Evolutionary conservation across 768 basidiomycete species (phyloP).

Genomic region (Chalciporus chontae): DNA sequence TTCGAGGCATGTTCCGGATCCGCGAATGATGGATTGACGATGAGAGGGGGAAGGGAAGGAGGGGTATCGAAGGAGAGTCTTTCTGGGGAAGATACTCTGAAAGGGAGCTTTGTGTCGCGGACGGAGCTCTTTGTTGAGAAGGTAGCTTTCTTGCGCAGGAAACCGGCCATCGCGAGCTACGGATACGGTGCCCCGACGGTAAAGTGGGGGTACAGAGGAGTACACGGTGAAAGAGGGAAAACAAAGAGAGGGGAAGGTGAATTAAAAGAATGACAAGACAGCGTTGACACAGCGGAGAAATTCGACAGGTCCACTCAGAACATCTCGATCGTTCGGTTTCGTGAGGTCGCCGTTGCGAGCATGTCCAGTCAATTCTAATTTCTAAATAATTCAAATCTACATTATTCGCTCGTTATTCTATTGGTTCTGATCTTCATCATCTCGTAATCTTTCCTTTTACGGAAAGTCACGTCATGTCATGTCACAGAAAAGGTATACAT

Average conservation of each 20-base stretch:
- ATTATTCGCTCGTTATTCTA: neutral
- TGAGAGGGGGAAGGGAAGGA: constrained; percentile 38
- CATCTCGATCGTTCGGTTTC: neutral
- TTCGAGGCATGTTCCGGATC: constrained; percentile 20
- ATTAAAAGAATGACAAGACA: constrained; percentile 10
- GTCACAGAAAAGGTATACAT: neutral
- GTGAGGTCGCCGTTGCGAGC: constrained; percentile 5
- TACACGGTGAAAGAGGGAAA: neutral
- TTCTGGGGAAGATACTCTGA: constrained; percentile 3
- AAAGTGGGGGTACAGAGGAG: neutral
- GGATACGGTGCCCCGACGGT: neutral
- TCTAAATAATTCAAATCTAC: neutral
- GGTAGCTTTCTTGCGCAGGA: constrained; percentile 52
- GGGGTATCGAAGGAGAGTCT: constrained; percentile 11
- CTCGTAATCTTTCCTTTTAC: neutral
- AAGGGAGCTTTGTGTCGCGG: constrained; percentile 2
- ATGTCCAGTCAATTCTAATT: neutral
- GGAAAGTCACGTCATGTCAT: neutral
- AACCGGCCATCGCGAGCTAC: constrained; percentile 45
- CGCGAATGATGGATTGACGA: constrained; percentile 35
- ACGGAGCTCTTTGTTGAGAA: neutral
- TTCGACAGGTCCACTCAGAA: no score
- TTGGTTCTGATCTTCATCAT: neutral
- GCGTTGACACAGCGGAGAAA: no score
- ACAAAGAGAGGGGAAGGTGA: neutral